Evolutionary conservation across 2,329 filamentous ascomycete species (phyloP).

Genomic region (Rutstroemia sp.): DNA sequence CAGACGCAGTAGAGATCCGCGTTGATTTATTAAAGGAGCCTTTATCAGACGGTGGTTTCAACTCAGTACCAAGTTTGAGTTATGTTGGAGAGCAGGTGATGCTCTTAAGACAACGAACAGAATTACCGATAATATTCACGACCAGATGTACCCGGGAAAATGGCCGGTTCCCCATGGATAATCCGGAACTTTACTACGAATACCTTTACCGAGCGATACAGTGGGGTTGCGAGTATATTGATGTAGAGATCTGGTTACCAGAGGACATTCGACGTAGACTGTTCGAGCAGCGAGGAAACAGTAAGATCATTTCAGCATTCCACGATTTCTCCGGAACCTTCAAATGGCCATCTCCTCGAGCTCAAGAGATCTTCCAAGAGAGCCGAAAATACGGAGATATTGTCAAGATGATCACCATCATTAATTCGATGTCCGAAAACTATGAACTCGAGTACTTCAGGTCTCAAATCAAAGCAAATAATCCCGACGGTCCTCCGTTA

Average conservation of each 20-base stretch:
- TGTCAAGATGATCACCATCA: conserved; percentile 85
- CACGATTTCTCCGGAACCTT: conserved; percentile 82
- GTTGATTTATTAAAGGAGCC: conserved; percentile 76
- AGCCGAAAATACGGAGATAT: conserved; percentile 74
- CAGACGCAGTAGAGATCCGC: conserved; percentile 77
- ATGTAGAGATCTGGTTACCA: conserved; percentile 82
- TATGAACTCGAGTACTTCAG: conserved; percentile 88
- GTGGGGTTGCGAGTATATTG: conserved; percentile 85
- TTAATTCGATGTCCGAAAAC: conserved; percentile 75
- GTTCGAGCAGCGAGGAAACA: conserved; percentile 65
- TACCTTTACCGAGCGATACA: conserved; percentile 80
- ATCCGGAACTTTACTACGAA: conserved; percentile 65
- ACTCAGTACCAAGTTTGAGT: conserved; percentile 65
- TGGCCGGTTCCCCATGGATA: conserved; percentile 76
- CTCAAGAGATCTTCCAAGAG: conserved; percentile 63
- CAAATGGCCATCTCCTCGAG: conserved; percentile 71
- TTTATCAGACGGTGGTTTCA: conserved; percentile 51
- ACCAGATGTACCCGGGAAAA: conserved; percentile 77
- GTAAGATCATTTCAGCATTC: conserved; percentile 84
- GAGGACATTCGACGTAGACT: conserved; percentile 64
- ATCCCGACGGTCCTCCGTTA: conserved; percentile 62
- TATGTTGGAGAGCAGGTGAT: conserved; percentile 85
- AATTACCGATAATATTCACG: conserved; percentile 86
- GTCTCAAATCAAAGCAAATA: conserved; percentile 62
- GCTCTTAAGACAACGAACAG: conserved; percentile 73